Conservation (phyloP, 768 basidiomycete species). For the Mycena latifolia region DNA sequence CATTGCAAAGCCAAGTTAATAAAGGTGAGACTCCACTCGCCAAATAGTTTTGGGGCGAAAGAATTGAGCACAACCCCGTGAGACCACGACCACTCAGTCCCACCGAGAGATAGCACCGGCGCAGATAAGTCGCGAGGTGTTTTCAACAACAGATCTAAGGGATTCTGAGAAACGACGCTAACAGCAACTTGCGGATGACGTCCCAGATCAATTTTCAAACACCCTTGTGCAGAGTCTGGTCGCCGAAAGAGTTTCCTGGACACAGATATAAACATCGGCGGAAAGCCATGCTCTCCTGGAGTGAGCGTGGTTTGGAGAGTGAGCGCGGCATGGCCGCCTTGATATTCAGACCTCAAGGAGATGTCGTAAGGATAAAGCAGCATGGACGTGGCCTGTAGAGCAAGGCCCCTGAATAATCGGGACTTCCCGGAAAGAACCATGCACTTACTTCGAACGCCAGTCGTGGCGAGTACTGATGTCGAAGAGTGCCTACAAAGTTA, state of each 20-base stretch:
- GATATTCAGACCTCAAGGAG: slow-evolving; percentile 60
- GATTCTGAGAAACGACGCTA: slow-evolving; percentile 56
- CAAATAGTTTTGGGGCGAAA: slow-evolving; percentile 60
- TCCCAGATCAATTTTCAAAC: slow-evolving; percentile 54
- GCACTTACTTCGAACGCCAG: slow-evolving; percentile 58
- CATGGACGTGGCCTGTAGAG: slow-evolving; percentile 52
- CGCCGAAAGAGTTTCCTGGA: slow-evolving; percentile 66
- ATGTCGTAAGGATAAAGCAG: slow-evolving; percentile 56
- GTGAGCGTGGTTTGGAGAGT: slow-evolving; percentile 52
- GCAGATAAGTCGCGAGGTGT: slow-evolving; percentile 37
- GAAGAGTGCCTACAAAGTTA: slow-evolving; percentile 75
- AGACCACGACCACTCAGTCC: slow-evolving; percentile 45
- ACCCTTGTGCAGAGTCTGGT: slow-evolving; percentile 57
- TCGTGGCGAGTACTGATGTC: slow-evolving; percentile 82
- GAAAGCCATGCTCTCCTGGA: slow-evolving; percentile 45
- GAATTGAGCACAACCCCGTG: slow-evolving; percentile 53
- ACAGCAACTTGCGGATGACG: slow-evolving; percentile 54
- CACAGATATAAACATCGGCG: slow-evolving; percentile 56
- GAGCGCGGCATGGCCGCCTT: slow-evolving; percentile 51
- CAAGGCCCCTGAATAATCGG: slow-evolving; percentile 35
- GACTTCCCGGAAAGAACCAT: slow-evolving; percentile 35
- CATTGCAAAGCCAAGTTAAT: slow-evolving; percentile 67
- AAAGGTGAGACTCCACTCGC: slow-evolving; percentile 64
- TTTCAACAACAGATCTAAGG: slow-evolving; percentile 50
- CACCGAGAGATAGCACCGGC: slow-evolving; percentile 29